These are phyloP conservation scores for Xanthoconium purpureum DNA, from an alignment of 768 basidiomycete species.

Conservation along the genomic window DNA sequence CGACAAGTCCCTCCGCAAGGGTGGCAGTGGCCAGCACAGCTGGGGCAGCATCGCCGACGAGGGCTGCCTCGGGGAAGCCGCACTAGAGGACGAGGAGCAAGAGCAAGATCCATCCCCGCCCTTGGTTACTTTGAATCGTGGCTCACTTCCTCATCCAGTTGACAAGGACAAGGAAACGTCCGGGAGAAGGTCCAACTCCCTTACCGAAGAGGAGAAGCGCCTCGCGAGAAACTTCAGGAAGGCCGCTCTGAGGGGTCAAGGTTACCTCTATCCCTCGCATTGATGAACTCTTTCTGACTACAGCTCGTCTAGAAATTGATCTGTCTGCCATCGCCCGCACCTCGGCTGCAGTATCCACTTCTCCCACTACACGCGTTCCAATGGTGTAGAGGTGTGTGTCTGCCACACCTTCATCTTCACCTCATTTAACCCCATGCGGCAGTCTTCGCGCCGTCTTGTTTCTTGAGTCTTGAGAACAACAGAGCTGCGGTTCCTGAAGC, in stretches of 20 bases:
- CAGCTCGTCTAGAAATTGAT: slow-evolving; percentile 41
- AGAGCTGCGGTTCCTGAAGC: neutral
- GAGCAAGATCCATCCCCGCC: slow-evolving; percentile 27
- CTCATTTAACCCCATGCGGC: neutral
- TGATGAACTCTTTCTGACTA: neutral
- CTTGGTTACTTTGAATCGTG: neutral
- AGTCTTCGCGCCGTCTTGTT: neutral
- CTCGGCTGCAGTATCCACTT: slow-evolving; percentile 65
- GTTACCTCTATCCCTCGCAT: slow-evolving; percentile 26
- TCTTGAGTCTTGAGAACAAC: neutral
- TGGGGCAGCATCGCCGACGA: slow-evolving; percentile 78
- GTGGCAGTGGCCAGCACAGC: slow-evolving; percentile 78
- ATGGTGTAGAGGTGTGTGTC: slow-evolving; percentile 22
- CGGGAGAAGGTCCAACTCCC: slow-evolving; percentile 39
- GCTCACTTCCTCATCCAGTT: slow-evolving; percentile 14
- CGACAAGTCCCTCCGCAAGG: slow-evolving; percentile 69
- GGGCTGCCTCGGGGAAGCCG: slow-evolving; percentile 55
- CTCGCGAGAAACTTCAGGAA: slow-evolving; percentile 67
- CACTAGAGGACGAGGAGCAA: slow-evolving; percentile 54
- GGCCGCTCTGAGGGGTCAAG: slow-evolving; percentile 62
- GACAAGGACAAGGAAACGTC: slow-evolving; percentile 26
- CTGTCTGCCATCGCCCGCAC: slow-evolving; percentile 81
- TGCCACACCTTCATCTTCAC: neutral
- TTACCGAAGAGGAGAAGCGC: slow-evolving; percentile 64
- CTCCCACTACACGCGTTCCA: slow-evolving; percentile 35